Evolutionary conservation across 306 rosid genomes (phyloP), one percentile per base, ranked within the genome.

Genomic region (Trichosanthes truncata): DNA sequence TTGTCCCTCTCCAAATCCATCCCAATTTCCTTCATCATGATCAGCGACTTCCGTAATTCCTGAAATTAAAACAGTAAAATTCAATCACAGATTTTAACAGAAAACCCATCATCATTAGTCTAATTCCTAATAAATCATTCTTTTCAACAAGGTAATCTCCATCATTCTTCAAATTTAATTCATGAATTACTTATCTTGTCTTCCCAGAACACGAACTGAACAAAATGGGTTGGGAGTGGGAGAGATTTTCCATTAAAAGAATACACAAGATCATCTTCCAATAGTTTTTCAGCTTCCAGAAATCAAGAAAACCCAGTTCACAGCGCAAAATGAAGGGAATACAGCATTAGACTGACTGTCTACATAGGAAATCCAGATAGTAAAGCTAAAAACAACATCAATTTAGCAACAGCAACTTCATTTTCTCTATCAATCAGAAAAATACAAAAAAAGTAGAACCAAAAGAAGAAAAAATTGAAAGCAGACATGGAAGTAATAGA

Each of bases 1-100:
- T 86, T 83, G 21, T 89, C 89, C 72, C 78, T 89, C 86, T 93
- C 99, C 81, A 93, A 82, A 85, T 93, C 92, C 84, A 91, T 88
- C 0, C 94, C 97, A 80, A 95, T 81, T 4, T 87, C 92, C 89
- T 88, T 91, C 92, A 91, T 89, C 85, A 88, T 9, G 72, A 10
- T 36, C 79, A 87, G 78, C 41, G 89, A 73, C 85, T 56, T 81
- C 38, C 97, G 88, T 25, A 90, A 82, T 56, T 91, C 97, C 97
- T 95, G 85, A 85, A 77, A 77, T 21, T 68, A 81, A 80, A 21
- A 61, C 17, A 62, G 79, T 20, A 66, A 61, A 75, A 82, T 51
- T 18, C 51, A 38, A 25, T 18, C 57, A 41, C 7, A 9, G 68
- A 57, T 46, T 26, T 35, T 7, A 78, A 21, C 67, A 40, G 14